Conservation (phyloP, 2,329 filamentous ascomycete genomes). For the Fusarium compactum region DNA sequence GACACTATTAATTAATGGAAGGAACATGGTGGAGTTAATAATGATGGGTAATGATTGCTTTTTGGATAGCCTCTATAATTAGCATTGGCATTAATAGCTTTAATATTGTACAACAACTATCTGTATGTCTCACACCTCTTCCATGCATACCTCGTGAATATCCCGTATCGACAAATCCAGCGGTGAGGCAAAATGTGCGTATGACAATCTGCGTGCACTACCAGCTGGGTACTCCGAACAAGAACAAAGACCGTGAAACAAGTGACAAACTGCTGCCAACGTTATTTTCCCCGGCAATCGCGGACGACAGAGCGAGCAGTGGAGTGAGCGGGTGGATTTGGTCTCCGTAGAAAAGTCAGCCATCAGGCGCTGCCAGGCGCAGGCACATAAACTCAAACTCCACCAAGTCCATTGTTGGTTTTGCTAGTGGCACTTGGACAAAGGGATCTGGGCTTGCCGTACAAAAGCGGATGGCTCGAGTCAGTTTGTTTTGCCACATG, state of each 20-base stretch:
- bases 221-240: constrained; percentile 5
- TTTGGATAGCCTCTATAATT: constrained; percentile 31
- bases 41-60: constrained; percentile 35
- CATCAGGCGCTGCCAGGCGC: constrained; percentile 20
- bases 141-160: neutral
- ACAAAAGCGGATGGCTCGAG: constrained; percentile 25
- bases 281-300: neutral
- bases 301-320: neutral
- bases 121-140: neutral
- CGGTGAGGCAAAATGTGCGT: constrained; percentile 18
- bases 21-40: constrained; percentile 23
- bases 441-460: constrained; percentile 3
- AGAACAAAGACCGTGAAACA: constrained; percentile 17
- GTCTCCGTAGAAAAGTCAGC: constrained; percentile 5
- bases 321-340: neutral
- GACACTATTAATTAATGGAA: neutral
- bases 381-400: constrained; percentile 28
- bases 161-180: neutral
- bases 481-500: constrained; percentile 27
- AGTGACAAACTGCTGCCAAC: neutral
- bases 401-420: constrained; percentile 7
- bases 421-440: constrained; percentile 12
- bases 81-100: constrained; percentile 22
- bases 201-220: constrained; percentile 9
- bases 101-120: constrained; percentile 35